These are phyloP conservation scores for Neoboletus magnificus DNA, from an alignment of 768 basidiomycete genomes.

Conservation along the genomic window DNA sequence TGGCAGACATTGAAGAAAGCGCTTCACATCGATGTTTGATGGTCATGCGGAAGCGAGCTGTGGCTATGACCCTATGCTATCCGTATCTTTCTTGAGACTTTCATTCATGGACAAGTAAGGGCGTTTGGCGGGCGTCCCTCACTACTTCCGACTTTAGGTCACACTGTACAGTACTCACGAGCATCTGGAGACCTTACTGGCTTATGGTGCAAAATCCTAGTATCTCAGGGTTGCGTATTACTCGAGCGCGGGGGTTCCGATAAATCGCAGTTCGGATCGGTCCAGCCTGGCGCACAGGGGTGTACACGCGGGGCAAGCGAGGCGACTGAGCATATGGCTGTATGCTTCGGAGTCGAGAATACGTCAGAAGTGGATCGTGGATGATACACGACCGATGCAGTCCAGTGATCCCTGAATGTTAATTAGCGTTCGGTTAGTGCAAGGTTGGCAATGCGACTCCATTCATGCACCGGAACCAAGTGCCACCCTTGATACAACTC, in stretches of 20 bases:
- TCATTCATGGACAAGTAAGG: constrained; percentile 16
- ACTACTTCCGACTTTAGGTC: constrained; percentile 7
- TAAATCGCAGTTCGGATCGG: background rate
- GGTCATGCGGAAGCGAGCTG: constrained; percentile 1
- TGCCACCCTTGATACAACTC: no score
- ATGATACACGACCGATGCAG: background rate
- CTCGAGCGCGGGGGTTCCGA: background rate
- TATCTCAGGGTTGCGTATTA: background rate
- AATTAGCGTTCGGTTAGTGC: constrained; percentile 4
- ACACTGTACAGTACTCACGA: constrained; percentile 30
- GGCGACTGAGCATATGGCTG: constrained; percentile 9
- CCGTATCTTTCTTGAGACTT: constrained; percentile 14
- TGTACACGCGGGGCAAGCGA: constrained; percentile 16
- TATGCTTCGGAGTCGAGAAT: constrained; percentile 8
- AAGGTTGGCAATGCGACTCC: constrained; percentile 2
- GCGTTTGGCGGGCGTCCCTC: constrained; percentile 7
- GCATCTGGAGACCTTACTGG: constrained; percentile 7
- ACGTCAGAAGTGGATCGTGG: constrained; percentile 9
- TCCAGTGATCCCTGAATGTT: constrained; percentile 3
- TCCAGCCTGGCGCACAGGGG: background rate
- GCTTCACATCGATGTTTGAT: constrained; percentile 27
- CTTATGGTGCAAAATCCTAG: background rate
- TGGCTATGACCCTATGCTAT: constrained; percentile 22
- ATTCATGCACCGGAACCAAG: background rate
- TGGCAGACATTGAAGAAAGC: constrained; percentile 31